Base-by-base conservation (phyloP, 2,329 filamentous ascomycete genomes). In the Colletotrichum lentis region DNA sequence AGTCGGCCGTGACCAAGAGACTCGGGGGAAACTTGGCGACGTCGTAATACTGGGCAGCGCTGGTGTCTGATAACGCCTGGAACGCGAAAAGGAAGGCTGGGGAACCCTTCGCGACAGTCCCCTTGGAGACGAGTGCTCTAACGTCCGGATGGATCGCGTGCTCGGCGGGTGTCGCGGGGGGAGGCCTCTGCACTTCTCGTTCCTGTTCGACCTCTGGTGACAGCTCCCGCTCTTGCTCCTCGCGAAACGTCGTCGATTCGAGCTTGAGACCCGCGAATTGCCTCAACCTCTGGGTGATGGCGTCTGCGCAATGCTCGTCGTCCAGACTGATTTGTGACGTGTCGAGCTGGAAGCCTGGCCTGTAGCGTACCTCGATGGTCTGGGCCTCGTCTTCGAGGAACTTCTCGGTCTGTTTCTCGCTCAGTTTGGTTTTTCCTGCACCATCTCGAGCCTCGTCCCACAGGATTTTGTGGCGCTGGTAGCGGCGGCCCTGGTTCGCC, bases 221-320 rank as follows among this genome's bases (percentile, higher is more conserved):
- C 0, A 93, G 78, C 69, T 92, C 90, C 0, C 90, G 82, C 73
- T 93, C 90, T 70, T 92, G 88, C 65, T 93, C 90, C 72, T 92
- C 88, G 3, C 86, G 78, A 0, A 91, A 76, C 0, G 77, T 76
- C 0, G 79, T 77, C 0, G 78, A 72, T 1, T 74, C 70, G 31
- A 81, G 72, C 2, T 76, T 70, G 0, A 71, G 46, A 3, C 75
- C 70, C 0, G 73, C 74, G 61, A 83, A 81, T 12, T 81, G 74
- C 0, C 69, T 56, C 64, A 81, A 83, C 31, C 78, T 78, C 2
- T 69, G 7, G 12, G 57, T 65, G 6, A 65, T 57, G 11, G 11
- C 10, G 22, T 62, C 64, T 1, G 14, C 16, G 11, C 22, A 5
- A 41, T 24, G 20, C 43, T 43, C 18, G 5, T 27, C 3, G n/a